Conservation (phyloP, 2,329 filamentous ascomycete species). For the Penicillium hordei region DNA sequence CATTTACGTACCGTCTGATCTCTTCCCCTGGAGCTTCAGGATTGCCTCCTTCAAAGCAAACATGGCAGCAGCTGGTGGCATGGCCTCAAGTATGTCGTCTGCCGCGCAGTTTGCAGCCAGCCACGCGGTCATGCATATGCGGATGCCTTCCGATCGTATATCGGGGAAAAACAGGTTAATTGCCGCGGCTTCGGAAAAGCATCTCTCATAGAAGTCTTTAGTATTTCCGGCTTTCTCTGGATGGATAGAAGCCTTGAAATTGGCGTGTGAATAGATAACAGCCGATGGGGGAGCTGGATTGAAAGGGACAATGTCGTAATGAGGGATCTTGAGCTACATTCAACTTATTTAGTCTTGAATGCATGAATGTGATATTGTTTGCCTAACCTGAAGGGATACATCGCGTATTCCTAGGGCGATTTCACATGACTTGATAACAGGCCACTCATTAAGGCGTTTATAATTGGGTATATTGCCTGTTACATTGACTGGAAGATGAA, state of each 20-base stretch:
- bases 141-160: neutral
- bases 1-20: neutral
- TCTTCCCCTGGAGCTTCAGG: neutral
- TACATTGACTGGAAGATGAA: neutral
- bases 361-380: too few species aligned
- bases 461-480: neutral
- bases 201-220: constrained; percentile 5
- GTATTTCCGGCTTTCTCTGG: neutral
- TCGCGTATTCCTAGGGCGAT: neutral
- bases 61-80: neutral
- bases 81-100: constrained; percentile 1
- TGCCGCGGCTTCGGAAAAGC: neutral
- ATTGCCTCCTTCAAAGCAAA: neutral
- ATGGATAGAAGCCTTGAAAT: constrained; percentile 2
- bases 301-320: neutral
- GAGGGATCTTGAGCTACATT: neutral
- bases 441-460: neutral
- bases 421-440: neutral
- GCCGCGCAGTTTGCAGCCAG: constrained; percentile 3
- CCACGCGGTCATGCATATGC: constrained; percentile 4
- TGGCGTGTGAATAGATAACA: neutral
- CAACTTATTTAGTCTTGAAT: neutral
- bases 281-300: neutral
- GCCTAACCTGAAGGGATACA: neutral
- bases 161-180: constrained; percentile 6